phyloP scores from a whole-genome alignment of 2,329 filamentous ascomycete species.

The Fusarium algeriense region DNA sequence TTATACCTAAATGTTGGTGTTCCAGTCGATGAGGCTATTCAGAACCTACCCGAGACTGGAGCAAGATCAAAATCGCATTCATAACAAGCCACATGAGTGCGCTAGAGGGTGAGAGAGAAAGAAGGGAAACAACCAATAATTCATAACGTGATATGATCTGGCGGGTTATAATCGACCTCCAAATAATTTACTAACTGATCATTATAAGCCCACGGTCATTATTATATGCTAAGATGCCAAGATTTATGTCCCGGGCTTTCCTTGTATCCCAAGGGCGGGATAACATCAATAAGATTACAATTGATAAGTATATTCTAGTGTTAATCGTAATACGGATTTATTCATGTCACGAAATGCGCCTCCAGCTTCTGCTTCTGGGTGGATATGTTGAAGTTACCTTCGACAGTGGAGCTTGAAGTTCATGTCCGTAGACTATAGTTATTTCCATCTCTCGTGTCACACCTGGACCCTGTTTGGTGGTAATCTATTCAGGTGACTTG shows the following conservation, averaged over 20 bases:
- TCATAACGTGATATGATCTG: too few species aligned
- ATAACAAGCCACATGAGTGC: neutral
- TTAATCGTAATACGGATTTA: accelerated
- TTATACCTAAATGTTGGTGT: accelerated
- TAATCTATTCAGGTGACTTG: neutral
- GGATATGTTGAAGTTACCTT: neutral
- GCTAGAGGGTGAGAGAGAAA: accelerated
- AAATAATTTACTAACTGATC: too few species aligned
- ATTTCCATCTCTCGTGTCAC: neutral
- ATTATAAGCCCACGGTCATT: too few species aligned
- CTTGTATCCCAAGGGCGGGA: too few species aligned
- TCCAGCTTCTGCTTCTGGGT: neutral
- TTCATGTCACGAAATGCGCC: neutral
- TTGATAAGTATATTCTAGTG: neutral
- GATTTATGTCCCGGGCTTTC: too few species aligned
- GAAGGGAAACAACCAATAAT: neutral
- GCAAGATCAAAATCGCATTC: neutral
- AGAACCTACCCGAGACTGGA: neutral
- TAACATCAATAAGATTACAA: too few species aligned
- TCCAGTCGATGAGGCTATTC: neutral
- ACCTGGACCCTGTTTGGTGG: neutral
- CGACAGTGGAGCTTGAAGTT: neutral
- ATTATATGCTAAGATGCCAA: too few species aligned
- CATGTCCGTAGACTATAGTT: neutral
- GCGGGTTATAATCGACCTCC: too few species aligned